Evolutionary conservation across 352 stramenopile genomes (phyloP).

Genomic region (Globisporangium apiculatum): DNA sequence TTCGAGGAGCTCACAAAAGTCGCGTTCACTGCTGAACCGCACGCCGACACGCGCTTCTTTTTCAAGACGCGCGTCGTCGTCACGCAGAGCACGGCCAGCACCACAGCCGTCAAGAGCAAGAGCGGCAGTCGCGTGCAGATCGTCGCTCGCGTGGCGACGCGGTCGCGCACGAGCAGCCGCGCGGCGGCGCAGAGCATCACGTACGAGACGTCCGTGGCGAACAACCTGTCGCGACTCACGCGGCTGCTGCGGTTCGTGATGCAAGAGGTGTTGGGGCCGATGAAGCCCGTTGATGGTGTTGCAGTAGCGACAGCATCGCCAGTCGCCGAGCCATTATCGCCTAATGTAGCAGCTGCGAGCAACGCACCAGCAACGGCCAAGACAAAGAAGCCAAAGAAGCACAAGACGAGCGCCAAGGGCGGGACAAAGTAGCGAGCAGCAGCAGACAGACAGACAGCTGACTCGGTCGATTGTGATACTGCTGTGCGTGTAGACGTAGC

Average conservation of each 20-base stretch:
- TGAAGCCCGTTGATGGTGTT: conserved; percentile 18
- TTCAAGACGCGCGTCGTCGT: conserved; percentile 33
- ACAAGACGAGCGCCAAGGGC: conserved; percentile 30
- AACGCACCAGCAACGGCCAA: neutral
- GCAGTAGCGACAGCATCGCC: too few relatives aligned
- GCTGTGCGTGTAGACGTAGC: too few relatives aligned
- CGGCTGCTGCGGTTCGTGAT: conserved; percentile 58
- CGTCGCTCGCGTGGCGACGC: conserved; percentile 34
- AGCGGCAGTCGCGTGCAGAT: conserved; percentile 19
- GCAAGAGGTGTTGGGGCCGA: conserved; percentile 59
- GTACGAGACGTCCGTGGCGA: conserved; percentile 13
- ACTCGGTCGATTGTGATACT: too few relatives aligned
- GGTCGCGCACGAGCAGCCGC: conserved; percentile 3
- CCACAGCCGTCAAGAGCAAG: conserved; percentile 17
- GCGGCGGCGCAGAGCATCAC: conserved; percentile 11
- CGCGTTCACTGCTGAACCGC: conserved; percentile 41
- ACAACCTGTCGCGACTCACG: conserved; percentile 32
- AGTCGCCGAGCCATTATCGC: conserved; percentile 1
- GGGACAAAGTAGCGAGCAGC: conserved; percentile 14
- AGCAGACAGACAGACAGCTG: neutral
- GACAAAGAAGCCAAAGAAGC: conserved; percentile 33
- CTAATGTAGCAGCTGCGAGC: conserved; percentile 4
- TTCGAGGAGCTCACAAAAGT: conserved; percentile 71
- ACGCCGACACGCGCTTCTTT: conserved; percentile 44
- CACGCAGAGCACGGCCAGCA: neutral